phyloP scores from a whole-genome alignment of 2,329 filamentous ascomycete species.

The Talaromyces sp. region DNA sequence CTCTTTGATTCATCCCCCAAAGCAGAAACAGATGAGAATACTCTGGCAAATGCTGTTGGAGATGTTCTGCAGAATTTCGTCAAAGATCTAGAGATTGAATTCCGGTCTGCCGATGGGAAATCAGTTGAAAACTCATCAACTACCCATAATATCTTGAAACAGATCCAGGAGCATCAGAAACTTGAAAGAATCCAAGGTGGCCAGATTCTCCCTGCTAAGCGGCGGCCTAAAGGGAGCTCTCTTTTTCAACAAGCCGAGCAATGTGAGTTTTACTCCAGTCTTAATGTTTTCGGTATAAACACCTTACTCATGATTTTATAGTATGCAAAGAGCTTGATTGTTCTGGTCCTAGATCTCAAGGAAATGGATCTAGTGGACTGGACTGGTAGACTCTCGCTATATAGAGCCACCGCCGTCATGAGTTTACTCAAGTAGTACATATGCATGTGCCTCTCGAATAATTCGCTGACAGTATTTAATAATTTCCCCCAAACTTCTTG shows the following conservation, averaged over 20 bases:
- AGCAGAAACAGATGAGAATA: neutral
- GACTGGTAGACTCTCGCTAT: no score
- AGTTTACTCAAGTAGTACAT: no score
- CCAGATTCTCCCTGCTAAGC: constrained; percentile 29
- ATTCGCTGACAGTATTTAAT: no score
- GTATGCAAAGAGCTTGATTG: constrained; percentile 28
- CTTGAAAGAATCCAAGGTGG: constrained; percentile 24
- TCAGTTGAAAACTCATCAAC: neutral
- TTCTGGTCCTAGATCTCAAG: no score
- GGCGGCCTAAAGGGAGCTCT: constrained; percentile 26
- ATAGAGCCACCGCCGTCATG: no score
- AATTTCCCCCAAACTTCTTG: no score
- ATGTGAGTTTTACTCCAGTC: constrained; percentile 15
- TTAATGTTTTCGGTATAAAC: neutral
- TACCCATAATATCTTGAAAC: constrained; percentile 17
- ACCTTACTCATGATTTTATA: neutral
- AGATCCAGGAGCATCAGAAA: constrained; percentile 26
- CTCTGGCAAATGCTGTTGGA: neutral
- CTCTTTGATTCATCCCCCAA: constrained; percentile 20
- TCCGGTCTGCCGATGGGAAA: neutral
- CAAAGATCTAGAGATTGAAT: constrained; percentile 18
- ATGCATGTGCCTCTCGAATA: no score
- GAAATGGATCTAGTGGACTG: no score
- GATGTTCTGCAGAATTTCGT: constrained; percentile 2
- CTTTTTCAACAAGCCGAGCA: constrained; percentile 34